Conservation (phyloP, 1,284 basidiomycete genomes). For the Heliocybe sulcata region DNA sequence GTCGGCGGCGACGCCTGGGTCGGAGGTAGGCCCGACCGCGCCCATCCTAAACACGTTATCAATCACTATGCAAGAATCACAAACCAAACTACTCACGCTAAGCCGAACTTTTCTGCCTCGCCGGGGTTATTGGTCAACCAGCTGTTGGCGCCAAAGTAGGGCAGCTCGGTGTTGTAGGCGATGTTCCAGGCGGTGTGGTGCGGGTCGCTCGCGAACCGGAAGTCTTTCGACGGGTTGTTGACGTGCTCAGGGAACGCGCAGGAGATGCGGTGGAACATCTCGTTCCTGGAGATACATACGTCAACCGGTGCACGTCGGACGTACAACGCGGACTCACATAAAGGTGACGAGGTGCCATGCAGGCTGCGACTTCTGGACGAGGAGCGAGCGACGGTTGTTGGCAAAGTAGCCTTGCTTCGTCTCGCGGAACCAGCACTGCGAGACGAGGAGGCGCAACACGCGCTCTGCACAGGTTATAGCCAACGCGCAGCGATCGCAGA, state of each 20-base stretch:
- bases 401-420: conserved; percentile 24
- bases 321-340: conserved; percentile 16
- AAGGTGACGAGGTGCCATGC: conserved; percentile 24
- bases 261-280: conserved; percentile 25
- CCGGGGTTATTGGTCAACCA: conserved; percentile 29
- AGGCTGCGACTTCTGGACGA: conserved; percentile 24
- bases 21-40: conserved; percentile 27
- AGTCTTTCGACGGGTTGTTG: conserved; percentile 24
- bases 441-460: conserved; percentile 25
- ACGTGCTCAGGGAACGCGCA: conserved; percentile 24
- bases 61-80: background rate
- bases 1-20: conserved; percentile 27
- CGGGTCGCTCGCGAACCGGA: conserved; percentile 22
- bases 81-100: conserved; percentile 16
- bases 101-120: conserved; percentile 26
- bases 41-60: conserved; percentile 17
- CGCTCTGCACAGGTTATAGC: conserved; percentile 17
- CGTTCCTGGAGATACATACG: conserved; percentile 17
- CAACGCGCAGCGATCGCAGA: conserved; percentile 1
- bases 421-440: conserved; percentile 31
- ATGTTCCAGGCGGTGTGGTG: conserved; percentile 28
- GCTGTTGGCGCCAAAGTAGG: conserved; percentile 26
- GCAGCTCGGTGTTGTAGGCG: conserved; percentile 23
- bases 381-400: conserved; percentile 26
- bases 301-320: background rate